Evolutionary conservation across 257 asterid species (phyloP).

Genomic region (Haberlea rhodopensis): DNA sequence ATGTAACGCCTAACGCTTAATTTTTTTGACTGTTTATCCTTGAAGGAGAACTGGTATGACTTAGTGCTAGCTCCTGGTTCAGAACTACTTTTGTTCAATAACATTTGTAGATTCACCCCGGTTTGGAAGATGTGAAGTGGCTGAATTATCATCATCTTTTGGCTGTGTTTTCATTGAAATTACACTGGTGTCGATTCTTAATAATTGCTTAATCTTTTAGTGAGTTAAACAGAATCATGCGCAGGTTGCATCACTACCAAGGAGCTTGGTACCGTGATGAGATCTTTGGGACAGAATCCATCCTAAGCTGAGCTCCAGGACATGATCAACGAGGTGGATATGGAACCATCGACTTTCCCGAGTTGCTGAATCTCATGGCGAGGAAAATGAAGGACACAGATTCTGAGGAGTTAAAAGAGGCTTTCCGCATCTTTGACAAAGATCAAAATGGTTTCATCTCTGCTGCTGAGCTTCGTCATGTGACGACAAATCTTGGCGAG

Average conservation of each 20-base stretch:
- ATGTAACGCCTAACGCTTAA: slow-evolving; percentile 50
- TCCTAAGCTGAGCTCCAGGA: slow-evolving; percentile 69
- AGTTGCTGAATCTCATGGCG: slow-evolving; percentile 65
- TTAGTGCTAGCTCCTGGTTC: slow-evolving; percentile 27
- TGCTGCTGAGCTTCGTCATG: slow-evolving; percentile 64
- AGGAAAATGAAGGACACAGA: slow-evolving; percentile 65
- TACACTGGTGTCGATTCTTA: too few species aligned
- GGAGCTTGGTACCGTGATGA: slow-evolving; percentile 71
- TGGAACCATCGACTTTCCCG: slow-evolving; percentile 61
- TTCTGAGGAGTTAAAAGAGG: slow-evolving; percentile 64
- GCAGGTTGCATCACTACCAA: slow-evolving; percentile 67
- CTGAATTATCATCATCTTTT: neutral
- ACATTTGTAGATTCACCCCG: too few species aligned
- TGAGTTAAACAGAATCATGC: neutral
- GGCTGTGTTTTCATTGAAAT: neutral
- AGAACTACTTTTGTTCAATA: neutral
- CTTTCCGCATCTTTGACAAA: slow-evolving; percentile 63
- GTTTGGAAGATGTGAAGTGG: neutral
- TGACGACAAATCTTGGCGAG: slow-evolving; percentile 64
- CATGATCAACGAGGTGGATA: slow-evolving; percentile 63
- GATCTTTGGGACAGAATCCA: slow-evolving; percentile 64
- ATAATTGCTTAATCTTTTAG: neutral
- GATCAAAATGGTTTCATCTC: slow-evolving; percentile 66
- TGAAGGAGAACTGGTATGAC: slow-evolving; percentile 42
- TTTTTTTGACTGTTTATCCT: slow-evolving; percentile 30